Evolutionary conservation across 306 rosid species (phyloP).

Genomic region (Gastrolobium villosum): DNA sequence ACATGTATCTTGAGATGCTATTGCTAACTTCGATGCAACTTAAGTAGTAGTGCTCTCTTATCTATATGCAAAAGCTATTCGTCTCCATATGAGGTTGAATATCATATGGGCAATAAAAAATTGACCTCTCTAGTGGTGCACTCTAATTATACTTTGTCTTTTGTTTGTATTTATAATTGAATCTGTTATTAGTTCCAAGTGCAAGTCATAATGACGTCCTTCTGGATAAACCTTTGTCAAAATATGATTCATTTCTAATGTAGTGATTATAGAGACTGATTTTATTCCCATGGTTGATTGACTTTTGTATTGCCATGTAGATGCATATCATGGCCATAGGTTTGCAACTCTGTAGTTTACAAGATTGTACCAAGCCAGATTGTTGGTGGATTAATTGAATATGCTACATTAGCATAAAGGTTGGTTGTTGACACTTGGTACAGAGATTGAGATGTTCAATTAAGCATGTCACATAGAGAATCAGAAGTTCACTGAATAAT

Average conservation of each 20-base stretch:
- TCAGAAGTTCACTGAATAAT: neutral
- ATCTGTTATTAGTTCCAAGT: slow-evolving; percentile 13
- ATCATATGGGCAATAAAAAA: neutral
- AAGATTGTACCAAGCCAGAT: slow-evolving; percentile 3
- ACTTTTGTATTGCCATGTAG: neutral
- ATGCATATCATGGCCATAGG: neutral
- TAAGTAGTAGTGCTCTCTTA: neutral
- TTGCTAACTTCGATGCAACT: neutral
- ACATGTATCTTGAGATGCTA: slow-evolving; percentile 19
- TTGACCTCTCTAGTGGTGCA: neutral
- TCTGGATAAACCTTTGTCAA: slow-evolving; percentile 1
- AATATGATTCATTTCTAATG: neutral
- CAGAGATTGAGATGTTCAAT: neutral
- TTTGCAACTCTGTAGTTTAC: neutral
- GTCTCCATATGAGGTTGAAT: neutral
- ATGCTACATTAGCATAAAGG: neutral
- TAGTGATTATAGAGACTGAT: slow-evolving; percentile 4
- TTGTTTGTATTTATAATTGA: slow-evolving; percentile 5
- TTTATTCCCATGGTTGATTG: slow-evolving; percentile 10
- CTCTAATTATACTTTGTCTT: neutral
- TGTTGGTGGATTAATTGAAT: slow-evolving; percentile 22
- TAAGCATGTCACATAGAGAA: slow-evolving; percentile 4
- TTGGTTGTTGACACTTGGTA: slow-evolving; percentile 14
- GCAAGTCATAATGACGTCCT: neutral
- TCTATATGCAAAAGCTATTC: neutral